Evolutionary conservation across 345 rosid genomes (phyloP).

Genomic region (Mercurialis annua): DNA sequence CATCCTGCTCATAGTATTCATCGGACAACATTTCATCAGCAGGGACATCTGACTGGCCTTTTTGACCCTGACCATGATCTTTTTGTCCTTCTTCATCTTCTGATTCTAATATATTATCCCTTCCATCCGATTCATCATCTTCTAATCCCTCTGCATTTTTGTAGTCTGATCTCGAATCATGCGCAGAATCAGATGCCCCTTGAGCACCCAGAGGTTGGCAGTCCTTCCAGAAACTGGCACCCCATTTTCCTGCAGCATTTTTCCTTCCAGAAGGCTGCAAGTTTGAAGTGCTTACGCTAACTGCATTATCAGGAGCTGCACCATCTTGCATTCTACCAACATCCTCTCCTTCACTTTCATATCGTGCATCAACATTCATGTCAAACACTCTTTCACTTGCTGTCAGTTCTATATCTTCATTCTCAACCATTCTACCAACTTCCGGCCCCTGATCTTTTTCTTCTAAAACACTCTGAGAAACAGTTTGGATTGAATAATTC

Average conservation of each 20-base stretch:
- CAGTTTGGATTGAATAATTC: conserved; percentile 56
- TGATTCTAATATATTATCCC: conserved; percentile 49
- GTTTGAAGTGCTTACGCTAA: conserved; percentile 39
- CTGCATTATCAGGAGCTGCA: conserved; percentile 28
- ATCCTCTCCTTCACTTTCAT: conserved; percentile 72
- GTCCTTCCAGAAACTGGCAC: conserved; percentile 95
- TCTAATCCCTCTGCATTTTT: conserved; percentile 53
- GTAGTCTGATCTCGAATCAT: conserved; percentile 58
- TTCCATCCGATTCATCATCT: conserved; percentile 54
- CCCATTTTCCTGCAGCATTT: conserved; percentile 77
- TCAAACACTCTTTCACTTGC: conserved; percentile 67
- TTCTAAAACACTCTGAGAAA: conserved; percentile 54
- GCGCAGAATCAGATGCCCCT: conserved; percentile 66
- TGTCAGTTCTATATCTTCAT: conserved; percentile 44
- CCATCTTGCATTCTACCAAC: conserved; percentile 44
- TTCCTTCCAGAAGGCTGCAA: conserved; percentile 66
- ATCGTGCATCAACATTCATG: conserved; percentile 63
- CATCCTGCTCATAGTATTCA: conserved; percentile 99
- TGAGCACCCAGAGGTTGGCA: conserved; percentile 76
- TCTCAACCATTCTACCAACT: conserved; percentile 41
- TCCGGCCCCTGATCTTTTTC: conserved; percentile 54
- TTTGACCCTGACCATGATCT: conserved; percentile 48
- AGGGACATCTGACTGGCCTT: conserved; percentile 77
- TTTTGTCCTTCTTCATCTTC: conserved; percentile 68
- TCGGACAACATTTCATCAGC: conserved; percentile 99